Base-by-base conservation (phyloP, 1,284 basidiomycete species). In the Cutaneotrichosporon arboriforme region DNA sequence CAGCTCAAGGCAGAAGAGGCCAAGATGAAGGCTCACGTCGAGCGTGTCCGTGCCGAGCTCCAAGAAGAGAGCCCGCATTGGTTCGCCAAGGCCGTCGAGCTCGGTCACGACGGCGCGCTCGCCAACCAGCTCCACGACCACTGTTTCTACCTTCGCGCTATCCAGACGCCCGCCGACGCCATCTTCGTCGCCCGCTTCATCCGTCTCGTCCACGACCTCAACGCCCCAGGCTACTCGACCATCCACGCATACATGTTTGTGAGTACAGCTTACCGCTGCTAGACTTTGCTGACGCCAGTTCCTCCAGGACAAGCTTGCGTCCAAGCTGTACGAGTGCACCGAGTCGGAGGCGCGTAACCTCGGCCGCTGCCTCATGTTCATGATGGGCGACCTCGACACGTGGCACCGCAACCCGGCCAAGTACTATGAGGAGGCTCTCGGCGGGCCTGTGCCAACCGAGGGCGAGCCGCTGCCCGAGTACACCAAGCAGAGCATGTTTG, bases 301-400 rank as follows among this genome's bases (percentile, higher is more conserved):
- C 23, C 83, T 96, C 49, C 84, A 86, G 33, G 87, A 91, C 57
- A 84, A 89, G 61, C 80, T 92, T 42, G 86, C 88, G 42, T 84
- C 86, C 8, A 81, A 92, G 10, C 80, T 97, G 22, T 97, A 93
- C 70, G 87, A 88, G 1, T 93, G 90, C 64, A 96, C 91, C 49
- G 94, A 96, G 77, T 90, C 89, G 64, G 94, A 99, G 75, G 92
- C 92, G 8, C 84, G 87, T 52, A 98, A 97, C 74, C 93, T 93
- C 67, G 92, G 89, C 21, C 88, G 87, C 36, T 96, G 94, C 76
- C 76, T 98, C 33, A 78, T 83, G 31, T 86, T 87, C 4, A 81
- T 92, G 51, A 77, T 94, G 57, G 78, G 79, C 17, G 91, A 92
- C 66, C 76, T 88, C 12, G 79, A 80, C 67, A 81, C 80, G 46